Evolutionary conservation across 257 asterid genomes (phyloP), one percentile per base, ranked within the genome.

Genomic region (Echium plantagineum): DNA sequence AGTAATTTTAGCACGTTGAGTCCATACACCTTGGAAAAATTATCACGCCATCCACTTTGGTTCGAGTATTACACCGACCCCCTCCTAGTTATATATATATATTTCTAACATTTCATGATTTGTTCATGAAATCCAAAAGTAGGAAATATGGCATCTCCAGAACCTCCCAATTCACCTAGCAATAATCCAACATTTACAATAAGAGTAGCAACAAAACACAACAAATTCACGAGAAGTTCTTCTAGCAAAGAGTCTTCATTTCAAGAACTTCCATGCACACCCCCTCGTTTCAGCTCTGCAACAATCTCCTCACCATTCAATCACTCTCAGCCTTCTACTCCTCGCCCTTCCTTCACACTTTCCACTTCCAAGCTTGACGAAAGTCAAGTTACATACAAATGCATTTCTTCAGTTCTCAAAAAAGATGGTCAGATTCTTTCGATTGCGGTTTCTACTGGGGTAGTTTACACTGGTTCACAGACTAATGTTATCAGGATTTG

Each of bases 371-470:
- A 57, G n/a, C 69, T 53, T 26, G 84, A 75, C 46, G 68, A 52
- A 17, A 65, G 49, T 52, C 68, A 75, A 67, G 66, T 79, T 55
- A 70, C 80, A 26, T 82, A 82, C 77, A 74, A 89, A 53, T 90
- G 98, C 80, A 58, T 90, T 21, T 77, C 96, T 28, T 90, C 98
- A 46, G 95, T 90, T 46, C 86, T 87, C 1, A 90, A 90, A 72
- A 90, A 87, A 20, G 98, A 90, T 71, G 95, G 98, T 7, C 94
- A 87, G 76, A 76, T 90, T 55, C 73, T 90, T 61, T 82, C 84
- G 67, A 38, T 82, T 35, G 93, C 94, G 3, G 68, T 85, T 24
- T 79, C 90, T 17, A 80, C 79, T 66, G 94, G 87, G 2, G 61
- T 90, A 1, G 75, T 81, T 2, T 90, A 90, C 76, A 83, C 98